These are phyloP conservation scores for Thelonectria discophora DNA, from an alignment of 2,329 filamentous ascomycete genomes.

Conservation along the genomic window DNA sequence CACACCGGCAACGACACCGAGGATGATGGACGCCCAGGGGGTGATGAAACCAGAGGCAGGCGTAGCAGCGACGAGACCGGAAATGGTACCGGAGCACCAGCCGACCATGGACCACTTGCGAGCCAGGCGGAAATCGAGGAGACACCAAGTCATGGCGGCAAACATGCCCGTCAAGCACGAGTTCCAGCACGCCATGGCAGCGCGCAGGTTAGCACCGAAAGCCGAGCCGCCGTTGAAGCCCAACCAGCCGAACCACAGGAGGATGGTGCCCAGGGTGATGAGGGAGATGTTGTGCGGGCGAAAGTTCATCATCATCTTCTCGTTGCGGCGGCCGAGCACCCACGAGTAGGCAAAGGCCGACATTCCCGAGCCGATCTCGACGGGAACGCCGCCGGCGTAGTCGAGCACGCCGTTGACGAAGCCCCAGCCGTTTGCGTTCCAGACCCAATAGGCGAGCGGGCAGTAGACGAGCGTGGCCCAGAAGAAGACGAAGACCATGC, in stretches of 20 bases:
- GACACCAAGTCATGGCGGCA: conserved; percentile 89
- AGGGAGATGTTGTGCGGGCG: conserved; percentile 98
- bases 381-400: conserved; percentile 94
- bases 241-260: conserved; percentile 99
- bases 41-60: conserved; percentile 74
- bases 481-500: conserved; percentile 94
- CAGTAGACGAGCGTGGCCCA: conserved; percentile 99
- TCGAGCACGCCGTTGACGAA: conserved; percentile 92
- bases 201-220: conserved; percentile 92
- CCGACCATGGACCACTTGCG: conserved; percentile 89
- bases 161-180: conserved; percentile 93
- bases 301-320: conserved; percentile 99
- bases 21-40: conserved; percentile 72
- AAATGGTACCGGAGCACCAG: conserved; percentile 77
- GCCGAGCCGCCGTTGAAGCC: conserved; percentile 98
- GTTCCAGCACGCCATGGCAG: conserved; percentile 98
- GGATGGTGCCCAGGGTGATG: conserved; percentile 92
- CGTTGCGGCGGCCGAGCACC: conserved; percentile 94
- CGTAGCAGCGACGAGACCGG: conserved; percentile 74
- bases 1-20: conserved; percentile 73
- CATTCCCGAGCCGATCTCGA: conserved; percentile 95
- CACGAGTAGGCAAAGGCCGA: conserved; percentile 94
- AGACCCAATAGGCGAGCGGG: conserved; percentile 94
- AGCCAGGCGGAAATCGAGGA: conserved; percentile 94
- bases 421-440: conserved; percentile 94